These are phyloP conservation scores for Podospora bellae-mahoneyi DNA, from an alignment of 495 filamentous ascomycete species.

Conservation along the genomic window DNA sequence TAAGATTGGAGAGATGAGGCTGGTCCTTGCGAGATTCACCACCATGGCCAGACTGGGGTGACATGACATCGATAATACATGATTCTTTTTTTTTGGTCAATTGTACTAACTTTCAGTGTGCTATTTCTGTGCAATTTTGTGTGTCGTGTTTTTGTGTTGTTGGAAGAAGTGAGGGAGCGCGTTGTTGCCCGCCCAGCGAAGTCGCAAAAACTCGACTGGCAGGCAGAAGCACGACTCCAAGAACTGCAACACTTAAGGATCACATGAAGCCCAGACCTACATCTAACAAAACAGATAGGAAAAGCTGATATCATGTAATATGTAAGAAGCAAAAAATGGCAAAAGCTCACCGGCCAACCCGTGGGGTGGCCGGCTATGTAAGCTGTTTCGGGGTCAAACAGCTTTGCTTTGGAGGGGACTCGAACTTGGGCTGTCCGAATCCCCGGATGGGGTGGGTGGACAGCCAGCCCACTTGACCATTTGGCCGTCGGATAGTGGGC, in stretches of 20 bases:
- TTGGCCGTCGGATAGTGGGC: not conserved
- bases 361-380: not conserved
- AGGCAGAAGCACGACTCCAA: too few relatives aligned
- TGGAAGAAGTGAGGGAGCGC: too few relatives aligned
- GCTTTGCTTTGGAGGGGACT: not conserved
- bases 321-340: not conserved
- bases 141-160: not conserved
- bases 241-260: too few relatives aligned
- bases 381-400: not conserved
- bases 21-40: not conserved
- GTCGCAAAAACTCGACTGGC: too few relatives aligned
- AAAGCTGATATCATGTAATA: not conserved
- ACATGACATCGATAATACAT: too few relatives aligned
- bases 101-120: too few relatives aligned
- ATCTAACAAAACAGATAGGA: not conserved
- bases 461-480: not conserved
- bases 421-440: not conserved
- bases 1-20: not conserved
- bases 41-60: too few relatives aligned
- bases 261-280: too few relatives aligned
- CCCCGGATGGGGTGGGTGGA: too few relatives aligned
- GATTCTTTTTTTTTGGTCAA: too few relatives aligned
- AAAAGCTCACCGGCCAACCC: conserved; percentile 1
- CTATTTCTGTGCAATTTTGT: not conserved
- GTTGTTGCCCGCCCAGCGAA: too few relatives aligned